A percentile compares a stretch with the other conserved stretches of the same genome.
phyloP scores from a whole-genome alignment of 306 rosid genomes.

The Albizia julibrissin region DNA sequence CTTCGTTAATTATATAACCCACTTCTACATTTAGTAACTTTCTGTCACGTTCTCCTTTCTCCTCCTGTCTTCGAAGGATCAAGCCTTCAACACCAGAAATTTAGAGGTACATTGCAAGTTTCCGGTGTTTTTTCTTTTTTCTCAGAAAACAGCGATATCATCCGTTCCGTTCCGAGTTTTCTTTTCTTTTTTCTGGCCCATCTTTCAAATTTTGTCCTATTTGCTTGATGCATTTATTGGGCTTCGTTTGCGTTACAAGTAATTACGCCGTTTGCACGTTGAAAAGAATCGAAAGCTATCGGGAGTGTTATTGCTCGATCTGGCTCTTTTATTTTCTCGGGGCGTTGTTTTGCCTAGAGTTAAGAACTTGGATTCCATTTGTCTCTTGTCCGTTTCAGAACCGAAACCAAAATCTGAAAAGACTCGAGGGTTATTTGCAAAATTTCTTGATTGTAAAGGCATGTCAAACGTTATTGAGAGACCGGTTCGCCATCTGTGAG shows the following conservation, averaged over 20 bases:
- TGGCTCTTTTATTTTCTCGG: slow-evolving; percentile 13
- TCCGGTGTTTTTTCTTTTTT: not conserved
- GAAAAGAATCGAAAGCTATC: slow-evolving; percentile 3
- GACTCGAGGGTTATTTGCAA: slow-evolving; percentile 8
- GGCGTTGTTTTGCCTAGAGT: slow-evolving; percentile 29
- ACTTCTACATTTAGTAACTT: slow-evolving; percentile 49
- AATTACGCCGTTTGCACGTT: slow-evolving; percentile 3
- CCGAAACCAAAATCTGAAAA: slow-evolving; percentile 41
- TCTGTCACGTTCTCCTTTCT: slow-evolving; percentile 10
- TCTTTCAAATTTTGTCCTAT: slow-evolving; percentile 5
- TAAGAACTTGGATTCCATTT: slow-evolving; percentile 14
- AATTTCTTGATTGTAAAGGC: slow-evolving; percentile 39
- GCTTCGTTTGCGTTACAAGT: slow-evolving; percentile 53
- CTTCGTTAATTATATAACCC: not conserved
- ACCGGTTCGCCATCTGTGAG: slow-evolving; percentile 24
- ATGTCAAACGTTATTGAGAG: slow-evolving; percentile 29
- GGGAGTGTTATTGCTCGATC: slow-evolving; percentile 38
- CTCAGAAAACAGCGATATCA: slow-evolving; percentile 19
- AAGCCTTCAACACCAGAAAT: slow-evolving; percentile 29
- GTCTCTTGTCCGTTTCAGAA: slow-evolving; percentile 31
- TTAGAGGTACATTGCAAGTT: slow-evolving; percentile 37
- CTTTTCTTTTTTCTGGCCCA: not conserved
- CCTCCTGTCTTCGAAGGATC: slow-evolving; percentile 26
- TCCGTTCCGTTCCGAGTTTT: not conserved
- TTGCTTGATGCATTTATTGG: slow-evolving; percentile 42